Conservation (phyloP, 2,329 filamentous ascomycete genomes). For the Decorospora gaudefroyi region DNA sequence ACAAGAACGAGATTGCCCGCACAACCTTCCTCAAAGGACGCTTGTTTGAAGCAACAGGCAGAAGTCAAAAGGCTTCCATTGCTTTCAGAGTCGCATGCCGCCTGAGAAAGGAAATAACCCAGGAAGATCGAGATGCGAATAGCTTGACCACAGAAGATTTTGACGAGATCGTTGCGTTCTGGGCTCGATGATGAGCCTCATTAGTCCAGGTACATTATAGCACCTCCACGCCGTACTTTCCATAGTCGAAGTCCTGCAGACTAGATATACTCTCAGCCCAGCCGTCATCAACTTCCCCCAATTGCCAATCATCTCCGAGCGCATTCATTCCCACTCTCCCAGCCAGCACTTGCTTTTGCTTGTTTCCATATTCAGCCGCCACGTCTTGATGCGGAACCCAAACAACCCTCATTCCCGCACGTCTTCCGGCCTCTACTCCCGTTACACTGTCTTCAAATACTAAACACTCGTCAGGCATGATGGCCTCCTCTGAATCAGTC, state of each 20-base stretch:
- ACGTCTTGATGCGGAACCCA: slow-evolving; percentile 44
- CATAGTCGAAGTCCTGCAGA: slow-evolving; percentile 17
- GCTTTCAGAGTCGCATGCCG: slow-evolving; percentile 6
- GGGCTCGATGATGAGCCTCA: slow-evolving; percentile 3
- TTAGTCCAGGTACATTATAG: neutral
- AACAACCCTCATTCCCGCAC: slow-evolving; percentile 45
- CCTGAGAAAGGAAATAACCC: slow-evolving; percentile 10
- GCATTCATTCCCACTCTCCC: slow-evolving; percentile 15
- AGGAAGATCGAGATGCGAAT: slow-evolving; percentile 4
- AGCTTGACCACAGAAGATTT: slow-evolving; percentile 7
- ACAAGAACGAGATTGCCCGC: too few species aligned
- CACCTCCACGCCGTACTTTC: slow-evolving; percentile 11
- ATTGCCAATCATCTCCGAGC: slow-evolving; percentile 1
- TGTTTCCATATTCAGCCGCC: slow-evolving; percentile 13
- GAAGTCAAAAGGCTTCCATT: slow-evolving; percentile 4
- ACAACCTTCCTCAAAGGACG: neutral
- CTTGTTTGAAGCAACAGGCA: slow-evolving; percentile 4
- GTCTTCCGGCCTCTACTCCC: slow-evolving; percentile 40
- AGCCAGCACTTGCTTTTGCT: slow-evolving; percentile 20
- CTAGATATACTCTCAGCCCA: slow-evolving; percentile 17
- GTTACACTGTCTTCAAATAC: slow-evolving; percentile 45
- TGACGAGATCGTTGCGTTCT: slow-evolving; percentile 5
- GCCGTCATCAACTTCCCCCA: slow-evolving; percentile 12
- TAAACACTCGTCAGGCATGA: slow-evolving; percentile 37
- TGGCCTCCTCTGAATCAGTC: slow-evolving; percentile 6